Percentiles rank a stretch among this genome's conserved stretches.
phyloP scores from a whole-genome alignment of 768 basidiomycete genomes.

The Leccinum incarnatum region DNA sequence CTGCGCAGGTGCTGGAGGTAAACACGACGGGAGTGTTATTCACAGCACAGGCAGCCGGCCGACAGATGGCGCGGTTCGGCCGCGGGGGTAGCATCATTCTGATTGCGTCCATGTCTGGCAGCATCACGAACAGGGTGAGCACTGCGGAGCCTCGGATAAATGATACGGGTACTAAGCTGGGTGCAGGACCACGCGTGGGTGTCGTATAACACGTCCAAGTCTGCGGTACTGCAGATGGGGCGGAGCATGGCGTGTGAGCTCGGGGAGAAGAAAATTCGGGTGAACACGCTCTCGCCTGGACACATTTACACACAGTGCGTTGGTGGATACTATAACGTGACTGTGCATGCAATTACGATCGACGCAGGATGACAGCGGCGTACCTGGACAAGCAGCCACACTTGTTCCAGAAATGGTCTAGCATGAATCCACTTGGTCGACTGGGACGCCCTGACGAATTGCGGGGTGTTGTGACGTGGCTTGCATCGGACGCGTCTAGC shows the following conservation, averaged over 20 bases:
- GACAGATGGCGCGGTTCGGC: constrained; percentile 51
- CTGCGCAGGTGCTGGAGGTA: constrained; percentile 55
- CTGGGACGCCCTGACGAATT: constrained; percentile 72
- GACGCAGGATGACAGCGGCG: constrained; percentile 66
- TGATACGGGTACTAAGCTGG: neutral
- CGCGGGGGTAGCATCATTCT: constrained; percentile 54
- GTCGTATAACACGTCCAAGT: constrained; percentile 75
- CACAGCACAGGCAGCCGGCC: constrained; percentile 59
- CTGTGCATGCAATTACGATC: constrained; percentile 5
- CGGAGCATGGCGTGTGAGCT: constrained; percentile 83
- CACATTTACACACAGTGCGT: constrained; percentile 70
- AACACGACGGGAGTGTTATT: constrained; percentile 63
- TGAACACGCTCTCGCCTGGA: constrained; percentile 75
- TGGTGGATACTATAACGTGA: constrained; percentile 24
- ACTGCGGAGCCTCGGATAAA: neutral
- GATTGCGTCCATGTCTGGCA: constrained; percentile 61
- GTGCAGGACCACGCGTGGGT: constrained; percentile 70
- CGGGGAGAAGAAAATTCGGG: constrained; percentile 60
- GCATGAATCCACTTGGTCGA: constrained; percentile 65
- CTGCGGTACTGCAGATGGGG: constrained; percentile 76
- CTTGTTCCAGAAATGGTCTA: constrained; percentile 64
- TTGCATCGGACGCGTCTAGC: constrained; percentile 72
- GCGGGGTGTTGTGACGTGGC: constrained; percentile 68
- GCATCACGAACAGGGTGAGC: constrained; percentile 67
- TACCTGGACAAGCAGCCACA: constrained; percentile 65